These are phyloP conservation scores for Leccinum sublutescens DNA, from an alignment of 768 basidiomycete species.

Conservation along the genomic window DNA sequence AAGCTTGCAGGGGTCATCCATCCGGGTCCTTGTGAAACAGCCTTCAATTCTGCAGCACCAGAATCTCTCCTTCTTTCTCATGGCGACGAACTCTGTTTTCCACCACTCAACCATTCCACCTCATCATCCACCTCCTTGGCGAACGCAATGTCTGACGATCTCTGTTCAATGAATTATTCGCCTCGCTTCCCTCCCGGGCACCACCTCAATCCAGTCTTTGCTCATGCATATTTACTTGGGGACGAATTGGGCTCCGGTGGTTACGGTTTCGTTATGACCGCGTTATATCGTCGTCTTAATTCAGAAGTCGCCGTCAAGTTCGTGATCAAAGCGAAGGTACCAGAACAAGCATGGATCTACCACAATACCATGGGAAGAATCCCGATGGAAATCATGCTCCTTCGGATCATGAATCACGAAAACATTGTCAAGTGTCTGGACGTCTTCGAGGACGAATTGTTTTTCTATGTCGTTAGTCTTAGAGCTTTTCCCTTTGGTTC, in stretches of 20 bases:
- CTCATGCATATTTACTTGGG: constrained; percentile 55
- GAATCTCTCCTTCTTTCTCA: constrained; percentile 27
- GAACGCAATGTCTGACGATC: constrained; percentile 6
- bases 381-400: constrained; percentile 79
- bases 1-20: neutral
- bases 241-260: constrained; percentile 89
- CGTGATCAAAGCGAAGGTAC: constrained; percentile 75
- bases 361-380: constrained; percentile 61
- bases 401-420: constrained; percentile 71
- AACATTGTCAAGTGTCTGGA: constrained; percentile 84
- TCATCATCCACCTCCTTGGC: neutral
- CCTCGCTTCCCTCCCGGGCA: constrained; percentile 62
- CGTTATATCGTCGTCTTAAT: constrained; percentile 54
- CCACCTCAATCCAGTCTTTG: constrained; percentile 58
- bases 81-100: constrained; percentile 1
- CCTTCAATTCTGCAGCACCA: neutral
- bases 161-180: constrained; percentile 35
- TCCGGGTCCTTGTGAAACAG: neutral
- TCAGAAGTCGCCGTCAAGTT: constrained; percentile 93
- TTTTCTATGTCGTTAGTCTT: constrained; percentile 79
- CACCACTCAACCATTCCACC: constrained; percentile 6
- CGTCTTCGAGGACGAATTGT: constrained; percentile 77
- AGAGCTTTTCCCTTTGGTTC: neutral
- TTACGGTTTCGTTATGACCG: constrained; percentile 94
- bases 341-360: constrained; percentile 51